These are phyloP conservation scores for Oryza longistaminata DNA, from an alignment of 176 grass and related monocot species.

Conservation along the genomic window DNA sequence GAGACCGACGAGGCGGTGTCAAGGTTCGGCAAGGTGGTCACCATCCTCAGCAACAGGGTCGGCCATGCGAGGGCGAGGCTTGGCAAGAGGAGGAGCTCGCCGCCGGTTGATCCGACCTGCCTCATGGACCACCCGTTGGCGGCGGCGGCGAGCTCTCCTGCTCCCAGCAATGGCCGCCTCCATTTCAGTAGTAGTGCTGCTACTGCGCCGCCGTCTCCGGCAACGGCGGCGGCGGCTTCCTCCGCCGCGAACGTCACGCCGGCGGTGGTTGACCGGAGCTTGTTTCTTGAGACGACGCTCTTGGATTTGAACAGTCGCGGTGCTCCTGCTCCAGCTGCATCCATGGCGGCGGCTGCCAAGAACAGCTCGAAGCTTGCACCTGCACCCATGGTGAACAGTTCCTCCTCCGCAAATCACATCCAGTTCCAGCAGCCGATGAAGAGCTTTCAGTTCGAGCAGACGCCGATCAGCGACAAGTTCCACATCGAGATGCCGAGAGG, in stretches of 20 bases:
- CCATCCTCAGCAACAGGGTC: slow-evolving; percentile 45
- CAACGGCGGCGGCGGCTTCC: background rate
- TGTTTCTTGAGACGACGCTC: slow-evolving; percentile 48
- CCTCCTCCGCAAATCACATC: slow-evolving; percentile 7
- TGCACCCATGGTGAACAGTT: background rate
- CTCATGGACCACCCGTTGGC: slow-evolving; percentile 40
- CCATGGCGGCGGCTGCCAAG: background rate
- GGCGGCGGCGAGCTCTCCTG: background rate
- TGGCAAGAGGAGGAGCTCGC: slow-evolving; percentile 28
- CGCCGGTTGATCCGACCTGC: slow-evolving; percentile 9
- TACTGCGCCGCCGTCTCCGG: background rate
- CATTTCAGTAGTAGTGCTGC: background rate
- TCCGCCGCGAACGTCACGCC: slow-evolving; percentile 8
- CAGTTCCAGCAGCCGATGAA: slow-evolving; percentile 33
- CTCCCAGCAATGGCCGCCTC: background rate
- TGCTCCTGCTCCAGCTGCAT: background rate
- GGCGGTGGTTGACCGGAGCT: slow-evolving; percentile 36
- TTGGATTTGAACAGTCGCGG: slow-evolving; percentile 28
- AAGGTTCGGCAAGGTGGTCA: slow-evolving; percentile 49
- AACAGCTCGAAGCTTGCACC: background rate
- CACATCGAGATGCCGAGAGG: slow-evolving; percentile 47
- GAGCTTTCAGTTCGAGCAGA: slow-evolving; percentile 48
- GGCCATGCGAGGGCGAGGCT: slow-evolving; percentile 58
- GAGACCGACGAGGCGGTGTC: slow-evolving; percentile 48
- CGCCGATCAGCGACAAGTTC: slow-evolving; percentile 40